These are phyloP conservation scores for Lentinula aciculospora DNA, from an alignment of 768 basidiomycete genomes.

Conservation along the genomic window DNA sequence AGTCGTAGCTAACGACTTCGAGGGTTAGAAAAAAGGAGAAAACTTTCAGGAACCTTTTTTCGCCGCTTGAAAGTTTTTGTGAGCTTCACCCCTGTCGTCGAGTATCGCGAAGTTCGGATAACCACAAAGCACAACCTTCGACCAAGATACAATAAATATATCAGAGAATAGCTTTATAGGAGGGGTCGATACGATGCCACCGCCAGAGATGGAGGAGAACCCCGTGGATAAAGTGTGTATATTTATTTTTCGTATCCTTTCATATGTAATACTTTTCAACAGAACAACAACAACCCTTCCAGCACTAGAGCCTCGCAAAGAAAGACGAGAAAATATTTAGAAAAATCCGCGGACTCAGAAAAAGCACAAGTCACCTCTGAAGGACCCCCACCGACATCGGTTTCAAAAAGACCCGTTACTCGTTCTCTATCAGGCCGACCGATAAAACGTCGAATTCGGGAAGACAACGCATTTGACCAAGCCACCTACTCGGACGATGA, in stretches of 20 bases:
- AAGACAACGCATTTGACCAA: not conserved
- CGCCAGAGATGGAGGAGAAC: not conserved
- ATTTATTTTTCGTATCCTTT: not conserved
- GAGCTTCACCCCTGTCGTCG: slow-evolving; percentile 3
- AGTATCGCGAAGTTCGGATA: not conserved
- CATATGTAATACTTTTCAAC: not conserved
- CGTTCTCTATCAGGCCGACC: slow-evolving; percentile 5
- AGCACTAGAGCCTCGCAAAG: not conserved
- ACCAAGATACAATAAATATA: not conserved
- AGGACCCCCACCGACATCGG: not conserved
- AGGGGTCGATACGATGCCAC: not conserved
- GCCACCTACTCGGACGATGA: not conserved
- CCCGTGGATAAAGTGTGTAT: not conserved
- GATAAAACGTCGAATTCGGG: slow-evolving; percentile 1
- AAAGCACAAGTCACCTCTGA: not conserved
- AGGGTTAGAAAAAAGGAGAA: not conserved
- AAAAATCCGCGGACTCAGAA: not conserved
- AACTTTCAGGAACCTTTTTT: not conserved
- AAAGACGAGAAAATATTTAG: not conserved
- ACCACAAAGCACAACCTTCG: not conserved
- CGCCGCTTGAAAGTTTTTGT: not conserved
- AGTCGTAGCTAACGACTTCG: too few species aligned
- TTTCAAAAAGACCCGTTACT: not conserved
- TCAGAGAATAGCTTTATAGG: not conserved
- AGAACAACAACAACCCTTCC: not conserved